Base-by-base conservation (phyloP, 306 rosid species). In the Trifolium dubium region DNA sequence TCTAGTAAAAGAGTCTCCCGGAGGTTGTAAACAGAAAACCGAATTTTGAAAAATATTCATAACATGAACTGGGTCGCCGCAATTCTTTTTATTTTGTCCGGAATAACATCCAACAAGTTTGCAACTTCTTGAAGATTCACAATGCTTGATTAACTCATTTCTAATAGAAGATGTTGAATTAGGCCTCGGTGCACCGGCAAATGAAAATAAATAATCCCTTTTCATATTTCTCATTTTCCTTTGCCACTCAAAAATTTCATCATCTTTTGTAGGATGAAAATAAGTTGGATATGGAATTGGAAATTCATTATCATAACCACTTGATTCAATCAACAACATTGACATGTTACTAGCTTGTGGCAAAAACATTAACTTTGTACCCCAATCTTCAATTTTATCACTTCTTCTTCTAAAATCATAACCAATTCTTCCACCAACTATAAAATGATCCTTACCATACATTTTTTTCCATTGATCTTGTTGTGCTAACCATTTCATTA, bases 401-500 rank as follows among this genome's bases (percentile, higher is more conserved):
- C 79, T 37, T 64, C 0, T 28, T 72, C 93, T 85, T 15, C 86
- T 81, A 35, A 79, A 86, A 80, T 89, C 93, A 78, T 74, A 85
- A 31, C 81, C 76, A 59, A 83, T 69, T 39, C 93, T 89, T 18
- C 91, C 89, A 63, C 80, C 84, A 74, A 86, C 59, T 3, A 89
- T 10, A 80, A 86, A 89, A 70, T 86, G 91, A 60, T 89, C 93
- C 12, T 80, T 85, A 6, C 91, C 93, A 82, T 69, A 71, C 91
- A 83, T 83, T 79, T 47, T 75, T 46, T 69, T 79, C 93, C 91
- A 86, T 62, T 89, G 88, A 0, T 79, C 76, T 29, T 59, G 70
- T 8, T 64, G 11, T 28, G 76, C 10, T 8, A 89, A 82, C 86
- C 84, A 89, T 23, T 81, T 83, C 62, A 83, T 53, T 6, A 89